Conservation (phyloP, 805 yeast species). For the Kodamaea leandrae region DNA sequence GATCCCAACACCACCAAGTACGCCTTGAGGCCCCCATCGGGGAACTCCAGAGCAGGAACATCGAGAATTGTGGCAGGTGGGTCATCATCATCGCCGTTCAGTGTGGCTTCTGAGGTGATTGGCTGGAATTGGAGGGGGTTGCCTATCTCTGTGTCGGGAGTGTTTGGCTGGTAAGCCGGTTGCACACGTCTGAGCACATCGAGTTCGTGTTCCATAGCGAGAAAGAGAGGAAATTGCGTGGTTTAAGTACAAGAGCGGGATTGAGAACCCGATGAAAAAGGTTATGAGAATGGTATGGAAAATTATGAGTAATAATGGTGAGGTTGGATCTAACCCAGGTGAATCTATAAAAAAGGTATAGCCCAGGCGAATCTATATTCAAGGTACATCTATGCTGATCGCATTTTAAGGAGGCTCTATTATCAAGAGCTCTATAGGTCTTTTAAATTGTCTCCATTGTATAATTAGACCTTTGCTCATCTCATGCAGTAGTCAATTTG, state of each 20-base stretch:
- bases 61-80: neutral
- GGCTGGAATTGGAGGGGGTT: neutral
- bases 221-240: neutral
- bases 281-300: neutral
- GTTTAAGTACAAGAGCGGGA: neutral
- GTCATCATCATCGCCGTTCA: neutral
- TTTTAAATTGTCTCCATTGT: too few relatives aligned
- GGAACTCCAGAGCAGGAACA: constrained; percentile 6
- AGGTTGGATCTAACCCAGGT: too few relatives aligned
- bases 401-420: too few relatives aligned
- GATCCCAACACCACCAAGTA: constrained; percentile 26
- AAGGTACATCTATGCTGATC: too few relatives aligned
- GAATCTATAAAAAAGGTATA: too few relatives aligned
- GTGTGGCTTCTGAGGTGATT: neutral
- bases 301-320: too few relatives aligned
- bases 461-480: too few relatives aligned
- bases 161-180: neutral
- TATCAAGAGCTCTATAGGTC: too few relatives aligned
- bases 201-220: neutral
- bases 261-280: neutral
- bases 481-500: too few relatives aligned
- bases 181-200: neutral
- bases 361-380: too few relatives aligned
- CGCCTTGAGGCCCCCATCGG: constrained; percentile 26
- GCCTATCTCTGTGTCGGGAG: neutral